Conservation (phyloP, 495 filamentous ascomycete species). For the Xylaria castorea region DNA sequence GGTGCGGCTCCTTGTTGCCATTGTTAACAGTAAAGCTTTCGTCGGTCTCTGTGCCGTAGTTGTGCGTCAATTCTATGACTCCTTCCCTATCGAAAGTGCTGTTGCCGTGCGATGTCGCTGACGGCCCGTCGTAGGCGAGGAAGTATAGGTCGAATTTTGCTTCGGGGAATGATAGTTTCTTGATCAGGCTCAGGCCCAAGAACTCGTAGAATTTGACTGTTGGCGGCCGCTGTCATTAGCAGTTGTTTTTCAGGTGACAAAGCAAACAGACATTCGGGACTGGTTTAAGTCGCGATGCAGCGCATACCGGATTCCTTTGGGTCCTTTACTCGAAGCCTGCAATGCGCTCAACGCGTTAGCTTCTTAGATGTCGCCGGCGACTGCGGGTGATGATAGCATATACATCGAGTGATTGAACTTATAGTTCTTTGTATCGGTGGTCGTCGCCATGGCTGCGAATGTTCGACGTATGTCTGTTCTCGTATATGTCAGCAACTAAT, state of each 20-base stretch:
- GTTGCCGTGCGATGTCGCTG: constrained; percentile 64
- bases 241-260: neutral
- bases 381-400: constrained; percentile 38
- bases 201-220: constrained; percentile 91
- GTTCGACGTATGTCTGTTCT: constrained; percentile 27
- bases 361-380: constrained; percentile 9
- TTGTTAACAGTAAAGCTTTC: constrained; percentile 81
- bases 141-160: constrained; percentile 92
- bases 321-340: constrained; percentile 93
- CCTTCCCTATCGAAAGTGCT: constrained; percentile 85
- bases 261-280: neutral
- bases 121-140: constrained; percentile 73
- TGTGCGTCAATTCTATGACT: constrained; percentile 93
- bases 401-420: constrained; percentile 86
- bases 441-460: constrained; percentile 67
- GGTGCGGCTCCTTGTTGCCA: constrained; percentile 85
- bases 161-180: constrained; percentile 73
- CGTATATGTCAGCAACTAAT: neutral
- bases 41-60: constrained; percentile 93
- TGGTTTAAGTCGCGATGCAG: neutral
- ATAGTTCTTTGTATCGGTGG: constrained; percentile 79
- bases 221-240: neutral
- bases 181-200: constrained; percentile 85
- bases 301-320: constrained; percentile 75
- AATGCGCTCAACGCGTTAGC: constrained; percentile 21